Evolutionary conservation across 495 filamentous ascomycete genomes (phyloP).

Genomic region (Penicillium atrosanguineum): DNA sequence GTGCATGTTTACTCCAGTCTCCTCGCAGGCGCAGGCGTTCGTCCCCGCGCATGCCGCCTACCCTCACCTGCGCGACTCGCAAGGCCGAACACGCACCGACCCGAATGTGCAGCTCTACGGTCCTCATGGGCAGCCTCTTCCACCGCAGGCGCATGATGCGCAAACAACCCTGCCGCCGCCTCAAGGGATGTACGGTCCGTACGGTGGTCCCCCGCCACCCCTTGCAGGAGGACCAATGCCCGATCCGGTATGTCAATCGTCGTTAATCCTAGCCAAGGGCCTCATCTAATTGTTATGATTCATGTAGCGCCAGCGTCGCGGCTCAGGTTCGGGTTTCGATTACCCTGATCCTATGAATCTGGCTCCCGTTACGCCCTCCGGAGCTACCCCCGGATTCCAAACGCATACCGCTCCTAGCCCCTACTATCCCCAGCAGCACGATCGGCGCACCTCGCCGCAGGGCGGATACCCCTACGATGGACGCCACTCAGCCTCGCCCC

Average conservation of each 20-base stretch:
- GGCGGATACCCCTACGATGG: slow-evolving; percentile 46
- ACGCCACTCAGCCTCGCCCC: slow-evolving; percentile 50
- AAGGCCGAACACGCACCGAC: slow-evolving; percentile 40
- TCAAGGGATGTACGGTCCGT: slow-evolving; percentile 45
- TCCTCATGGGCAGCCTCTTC: slow-evolving; percentile 72
- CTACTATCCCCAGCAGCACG: slow-evolving; percentile 46
- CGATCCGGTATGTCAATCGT: slow-evolving; percentile 48
- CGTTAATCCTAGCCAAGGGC: slow-evolving; percentile 5
- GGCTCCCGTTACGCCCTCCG: slow-evolving; percentile 50
- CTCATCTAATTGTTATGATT: slow-evolving; percentile 21
- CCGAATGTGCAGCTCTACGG: slow-evolving; percentile 58
- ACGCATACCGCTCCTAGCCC: slow-evolving; percentile 42
- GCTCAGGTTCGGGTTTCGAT: slow-evolving; percentile 48
- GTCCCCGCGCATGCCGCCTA: slow-evolving; percentile 76
- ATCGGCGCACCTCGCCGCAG: slow-evolving; percentile 52
- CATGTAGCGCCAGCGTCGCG: slow-evolving; percentile 38
- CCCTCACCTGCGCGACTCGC: slow-evolving; percentile 55
- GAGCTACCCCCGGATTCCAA: slow-evolving; percentile 49
- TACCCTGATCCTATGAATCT: slow-evolving; percentile 56
- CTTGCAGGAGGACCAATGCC: slow-evolving; percentile 36
- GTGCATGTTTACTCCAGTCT: slow-evolving; percentile 83
- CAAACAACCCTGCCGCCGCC: slow-evolving; percentile 51
- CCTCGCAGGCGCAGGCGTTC: slow-evolving; percentile 79
- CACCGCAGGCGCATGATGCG: slow-evolving; percentile 47
- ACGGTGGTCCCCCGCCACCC: slow-evolving; percentile 33